Evolutionary conservation across 2,329 filamentous ascomycete genomes (phyloP), one percentile per base, ranked within the genome.

Genomic region (Apiospora arundinis): DNA sequence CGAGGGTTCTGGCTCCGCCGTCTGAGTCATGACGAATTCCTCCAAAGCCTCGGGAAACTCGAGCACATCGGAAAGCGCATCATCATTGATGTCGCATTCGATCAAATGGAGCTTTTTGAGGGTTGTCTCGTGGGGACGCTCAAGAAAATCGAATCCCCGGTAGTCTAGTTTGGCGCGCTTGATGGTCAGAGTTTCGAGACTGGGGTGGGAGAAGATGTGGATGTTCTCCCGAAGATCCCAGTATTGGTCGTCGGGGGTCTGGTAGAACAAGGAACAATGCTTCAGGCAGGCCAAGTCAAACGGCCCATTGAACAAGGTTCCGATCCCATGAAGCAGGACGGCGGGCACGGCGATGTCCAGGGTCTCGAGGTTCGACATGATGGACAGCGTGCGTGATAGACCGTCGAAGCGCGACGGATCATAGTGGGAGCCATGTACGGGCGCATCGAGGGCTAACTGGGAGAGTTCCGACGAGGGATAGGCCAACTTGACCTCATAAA

Each of bases 151-250:
- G 66, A 87, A 87, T 2, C 85, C 85, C 0, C 81, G 81, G 70
- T 86, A 78, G 69, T 85, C 85, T 4, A 87, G 80, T 72, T 81
- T 83, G 14, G 85, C 85, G n/a, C 82, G 77, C 65, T 79, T 80
- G 67, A 87, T 84, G 65, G 81, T 80, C 4, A 87, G 81, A 6
- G 78, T 81, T 74, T 87, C 85, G 25, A 87, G 81, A 0, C 84
- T 85, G 0, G 85, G 85, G 67, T 87, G 85, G 4, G 83, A 80
- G 72, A 87, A 87, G 68, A 87, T 85, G 77, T 87, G 84, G 66
- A 87, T 86, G 74, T 86, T 87, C 72, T 86, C 84, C 71, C 83
- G 84, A 49, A 87, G 79, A 74, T 87, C 85, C 85, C 85, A 87
- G 76, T 86, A 87, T 12, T 78, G 78, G 68, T 83, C 79, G 69